Evolutionary conservation across 345 rosid species (phyloP).

Genomic region (Firmiana major): DNA sequence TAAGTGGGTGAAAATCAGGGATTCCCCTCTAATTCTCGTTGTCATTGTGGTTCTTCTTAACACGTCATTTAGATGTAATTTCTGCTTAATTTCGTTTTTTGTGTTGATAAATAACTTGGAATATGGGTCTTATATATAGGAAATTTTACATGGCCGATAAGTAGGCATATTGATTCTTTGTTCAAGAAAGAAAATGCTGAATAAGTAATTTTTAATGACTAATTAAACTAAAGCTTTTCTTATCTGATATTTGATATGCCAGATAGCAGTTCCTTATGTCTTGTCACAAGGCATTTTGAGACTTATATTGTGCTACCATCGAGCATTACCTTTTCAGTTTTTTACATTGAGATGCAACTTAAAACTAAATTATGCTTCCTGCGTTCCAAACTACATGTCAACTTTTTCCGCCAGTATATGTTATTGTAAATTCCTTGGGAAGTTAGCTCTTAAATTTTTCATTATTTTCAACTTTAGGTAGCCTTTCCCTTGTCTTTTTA

Average conservation of each 20-base stretch:
- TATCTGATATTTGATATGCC: neutral
- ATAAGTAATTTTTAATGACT: neutral
- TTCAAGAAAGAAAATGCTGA: neutral
- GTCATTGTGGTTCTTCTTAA: neutral
- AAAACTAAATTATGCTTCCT: neutral
- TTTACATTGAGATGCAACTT: neutral
- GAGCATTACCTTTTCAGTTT: neutral
- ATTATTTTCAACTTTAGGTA: neutral
- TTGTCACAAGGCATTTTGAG: neutral
- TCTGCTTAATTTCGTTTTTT: neutral
- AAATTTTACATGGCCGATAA: neutral
- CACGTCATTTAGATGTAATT: neutral
- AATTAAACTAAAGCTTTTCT: neutral
- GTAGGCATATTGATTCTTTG: neutral
- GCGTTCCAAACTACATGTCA: neutral
- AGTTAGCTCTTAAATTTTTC: neutral
- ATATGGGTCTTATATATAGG: neutral
- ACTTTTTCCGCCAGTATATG: neutral
- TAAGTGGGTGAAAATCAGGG: slow-evolving; percentile 7
- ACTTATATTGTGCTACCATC: neutral
- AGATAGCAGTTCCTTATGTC: neutral
- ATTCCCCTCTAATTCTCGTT: neutral
- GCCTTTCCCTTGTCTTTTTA: neutral
- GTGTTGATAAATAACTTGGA: neutral
- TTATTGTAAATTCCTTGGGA: neutral